phyloP scores from a whole-genome alignment of 2,329 filamentous ascomycete genomes.

The Trichoderma asperellum region DNA sequence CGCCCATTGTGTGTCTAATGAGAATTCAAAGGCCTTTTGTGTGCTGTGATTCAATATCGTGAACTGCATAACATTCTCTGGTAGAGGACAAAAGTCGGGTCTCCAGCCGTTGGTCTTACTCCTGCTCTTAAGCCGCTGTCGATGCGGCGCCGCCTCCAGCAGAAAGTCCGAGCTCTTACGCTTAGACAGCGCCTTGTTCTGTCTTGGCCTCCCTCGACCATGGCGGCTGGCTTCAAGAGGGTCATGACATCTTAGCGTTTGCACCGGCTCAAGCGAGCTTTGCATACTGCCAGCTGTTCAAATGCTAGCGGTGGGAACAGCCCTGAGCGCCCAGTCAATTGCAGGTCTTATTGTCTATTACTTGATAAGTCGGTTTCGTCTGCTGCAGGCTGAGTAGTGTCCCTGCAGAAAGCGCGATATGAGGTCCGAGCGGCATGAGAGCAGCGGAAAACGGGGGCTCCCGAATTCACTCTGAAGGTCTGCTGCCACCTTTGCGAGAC shows the following conservation, averaged over 20 bases:
- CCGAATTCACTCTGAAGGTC: not conserved
- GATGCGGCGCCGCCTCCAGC: constrained; percentile 21
- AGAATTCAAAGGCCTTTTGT: constrained; percentile 17
- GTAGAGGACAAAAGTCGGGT: not conserved
- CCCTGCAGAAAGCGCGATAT: constrained; percentile 1
- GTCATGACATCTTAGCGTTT: constrained; percentile 26
- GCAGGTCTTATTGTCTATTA: not conserved
- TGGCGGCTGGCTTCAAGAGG: constrained; percentile 8
- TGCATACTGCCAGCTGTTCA: constrained; percentile 6
- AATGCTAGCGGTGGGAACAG: not conserved
- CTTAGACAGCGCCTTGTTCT: constrained; percentile 17
- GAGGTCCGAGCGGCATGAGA: constrained; percentile 4
- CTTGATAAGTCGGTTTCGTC: not conserved
- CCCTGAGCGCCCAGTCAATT: not conserved
- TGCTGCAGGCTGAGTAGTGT: not conserved
- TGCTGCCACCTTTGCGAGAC: not conserved
- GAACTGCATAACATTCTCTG: constrained; percentile 12
- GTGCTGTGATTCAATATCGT: constrained; percentile 1
- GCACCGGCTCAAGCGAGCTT: constrained; percentile 25
- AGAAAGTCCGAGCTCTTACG: constrained; percentile 27
- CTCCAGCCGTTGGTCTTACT: not conserved
- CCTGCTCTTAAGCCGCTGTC: constrained; percentile 4
- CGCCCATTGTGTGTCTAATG: not conserved
- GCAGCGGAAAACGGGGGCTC: not conserved
- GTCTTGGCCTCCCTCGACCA: not conserved